Conservation (phyloP, 306 rosid species). For the Casuarina cunninghamiana region DNA sequence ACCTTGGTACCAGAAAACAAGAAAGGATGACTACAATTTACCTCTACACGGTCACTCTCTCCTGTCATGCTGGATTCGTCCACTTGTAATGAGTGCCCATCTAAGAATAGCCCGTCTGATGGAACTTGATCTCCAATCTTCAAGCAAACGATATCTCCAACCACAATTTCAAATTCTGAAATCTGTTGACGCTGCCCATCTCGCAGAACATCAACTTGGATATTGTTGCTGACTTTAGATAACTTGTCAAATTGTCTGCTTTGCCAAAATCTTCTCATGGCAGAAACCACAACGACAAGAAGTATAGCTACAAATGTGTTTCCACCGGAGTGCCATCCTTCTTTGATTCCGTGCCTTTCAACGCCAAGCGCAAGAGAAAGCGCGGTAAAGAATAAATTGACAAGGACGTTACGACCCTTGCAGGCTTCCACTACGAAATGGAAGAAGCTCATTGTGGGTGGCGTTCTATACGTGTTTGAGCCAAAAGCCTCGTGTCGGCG, state of each 20-base stretch:
- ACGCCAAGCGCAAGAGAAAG: constrained; percentile 33
- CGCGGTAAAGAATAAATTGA: constrained; percentile 13
- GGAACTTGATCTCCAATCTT: constrained; percentile 34
- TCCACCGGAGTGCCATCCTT: constrained; percentile 27
- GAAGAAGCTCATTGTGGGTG: constrained; percentile 26
- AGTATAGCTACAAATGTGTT: constrained; percentile 27
- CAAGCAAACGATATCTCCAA: constrained; percentile 34
- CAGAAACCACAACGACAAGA: constrained; percentile 12
- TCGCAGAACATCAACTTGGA: constrained; percentile 34
- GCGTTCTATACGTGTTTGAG: constrained; percentile 23
- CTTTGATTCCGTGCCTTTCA: constrained; percentile 16
- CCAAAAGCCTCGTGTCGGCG: constrained; percentile 3
- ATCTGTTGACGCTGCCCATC: constrained; percentile 13
- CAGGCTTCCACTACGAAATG: constrained; percentile 20
- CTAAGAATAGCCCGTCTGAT: constrained; percentile 30
- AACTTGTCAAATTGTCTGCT: constrained; percentile 22
- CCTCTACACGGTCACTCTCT: constrained; percentile 25
- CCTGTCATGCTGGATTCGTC: constrained; percentile 32
- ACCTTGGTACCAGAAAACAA: constrained; percentile 36
- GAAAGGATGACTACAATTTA: constrained; percentile 22
- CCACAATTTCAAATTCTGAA: constrained; percentile 21
- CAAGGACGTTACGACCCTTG: constrained; percentile 24
- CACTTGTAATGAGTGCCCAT: constrained; percentile 16
- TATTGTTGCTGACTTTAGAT: constrained; percentile 11
- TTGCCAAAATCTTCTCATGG: constrained; percentile 20